A percentile compares a stretch with the other conserved stretches of the same genome.
These are phyloP conservation scores for Pyricularia pennisetigena DNA, from an alignment of 2,329 filamentous ascomycete genomes.

Conservation along the genomic window DNA sequence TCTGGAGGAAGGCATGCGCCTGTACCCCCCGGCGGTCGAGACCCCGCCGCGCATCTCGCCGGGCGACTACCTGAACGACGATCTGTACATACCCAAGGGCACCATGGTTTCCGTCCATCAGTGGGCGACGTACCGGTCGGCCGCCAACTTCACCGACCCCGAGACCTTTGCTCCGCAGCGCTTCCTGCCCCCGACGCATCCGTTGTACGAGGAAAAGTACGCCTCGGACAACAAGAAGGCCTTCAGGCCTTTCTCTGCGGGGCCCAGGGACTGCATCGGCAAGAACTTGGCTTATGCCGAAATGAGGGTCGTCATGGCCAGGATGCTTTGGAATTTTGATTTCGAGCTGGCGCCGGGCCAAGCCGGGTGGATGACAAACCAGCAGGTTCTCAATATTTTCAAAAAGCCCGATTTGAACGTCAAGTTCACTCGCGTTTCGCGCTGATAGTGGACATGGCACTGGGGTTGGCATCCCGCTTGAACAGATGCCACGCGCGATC, in stretches of 20 bases:
- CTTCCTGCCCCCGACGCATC: not conserved
- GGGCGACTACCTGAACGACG: not conserved
- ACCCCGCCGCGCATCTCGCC: not conserved
- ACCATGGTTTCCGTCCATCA: not conserved
- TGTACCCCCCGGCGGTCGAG: constrained; percentile 20
- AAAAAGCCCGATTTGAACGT: constrained; percentile 16
- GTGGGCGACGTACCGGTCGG: not conserved
- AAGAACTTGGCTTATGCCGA: constrained; percentile 26
- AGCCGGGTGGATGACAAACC: constrained; percentile 20
- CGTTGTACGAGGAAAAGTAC: not conserved
- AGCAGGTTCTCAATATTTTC: constrained; percentile 23
- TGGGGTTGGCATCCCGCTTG: too few relatives aligned
- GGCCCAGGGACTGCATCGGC: constrained; percentile 4
- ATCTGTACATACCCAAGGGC: not conserved
- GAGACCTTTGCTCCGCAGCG: not conserved
- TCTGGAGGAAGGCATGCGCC: constrained; percentile 24
- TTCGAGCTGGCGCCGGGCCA: constrained; percentile 16
- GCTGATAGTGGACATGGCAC: too few relatives aligned
- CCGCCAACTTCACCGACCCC: not conserved
- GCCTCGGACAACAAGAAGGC: not conserved
- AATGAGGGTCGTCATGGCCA: constrained; percentile 29
- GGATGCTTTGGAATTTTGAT: constrained; percentile 29
- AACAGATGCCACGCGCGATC: too few relatives aligned
- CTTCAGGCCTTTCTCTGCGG: constrained; percentile 4
- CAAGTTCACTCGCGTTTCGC: not conserved